Conservation (phyloP, 441 rosid genomes). For the Populus trichocarpa region DNA sequence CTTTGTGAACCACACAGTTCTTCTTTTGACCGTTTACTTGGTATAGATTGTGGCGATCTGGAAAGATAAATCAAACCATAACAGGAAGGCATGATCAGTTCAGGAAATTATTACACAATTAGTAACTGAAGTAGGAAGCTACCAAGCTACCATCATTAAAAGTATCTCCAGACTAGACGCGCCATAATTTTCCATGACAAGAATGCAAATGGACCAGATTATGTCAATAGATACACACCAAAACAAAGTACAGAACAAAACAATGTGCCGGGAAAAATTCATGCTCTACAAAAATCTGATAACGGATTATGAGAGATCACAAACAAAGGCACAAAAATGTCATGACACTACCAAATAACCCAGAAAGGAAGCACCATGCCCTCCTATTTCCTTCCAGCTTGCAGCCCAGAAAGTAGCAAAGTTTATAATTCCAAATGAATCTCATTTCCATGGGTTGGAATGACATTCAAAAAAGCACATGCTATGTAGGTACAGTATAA, state of each 20-base stretch:
- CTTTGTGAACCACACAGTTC: conserved; percentile 22
- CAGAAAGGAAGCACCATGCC: neutral
- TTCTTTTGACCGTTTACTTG: conserved; percentile 39
- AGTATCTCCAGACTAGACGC: neutral
- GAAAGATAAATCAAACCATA: neutral
- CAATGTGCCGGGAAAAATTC: neutral
- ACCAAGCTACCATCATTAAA: neutral
- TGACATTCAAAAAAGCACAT: conserved; percentile 1
- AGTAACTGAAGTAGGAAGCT: neutral
- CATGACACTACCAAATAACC: neutral
- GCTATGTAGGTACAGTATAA: neutral
- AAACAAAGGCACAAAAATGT: neutral
- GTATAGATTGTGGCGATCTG: conserved; percentile 31
- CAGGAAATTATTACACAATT: neutral
- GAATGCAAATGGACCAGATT: neutral
- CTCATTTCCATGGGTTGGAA: neutral
- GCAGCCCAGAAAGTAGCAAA: neutral
- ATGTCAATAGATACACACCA: neutral
- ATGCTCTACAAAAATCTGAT: neutral
- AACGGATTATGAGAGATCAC: neutral
- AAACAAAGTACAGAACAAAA: neutral
- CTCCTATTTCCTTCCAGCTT: neutral
- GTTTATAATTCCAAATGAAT: neutral
- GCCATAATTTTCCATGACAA: neutral
- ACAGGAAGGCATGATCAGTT: neutral